phyloP scores from a whole-genome alignment of 2,329 filamentous ascomycete genomes.

The Ophiostoma sp. region DNA sequence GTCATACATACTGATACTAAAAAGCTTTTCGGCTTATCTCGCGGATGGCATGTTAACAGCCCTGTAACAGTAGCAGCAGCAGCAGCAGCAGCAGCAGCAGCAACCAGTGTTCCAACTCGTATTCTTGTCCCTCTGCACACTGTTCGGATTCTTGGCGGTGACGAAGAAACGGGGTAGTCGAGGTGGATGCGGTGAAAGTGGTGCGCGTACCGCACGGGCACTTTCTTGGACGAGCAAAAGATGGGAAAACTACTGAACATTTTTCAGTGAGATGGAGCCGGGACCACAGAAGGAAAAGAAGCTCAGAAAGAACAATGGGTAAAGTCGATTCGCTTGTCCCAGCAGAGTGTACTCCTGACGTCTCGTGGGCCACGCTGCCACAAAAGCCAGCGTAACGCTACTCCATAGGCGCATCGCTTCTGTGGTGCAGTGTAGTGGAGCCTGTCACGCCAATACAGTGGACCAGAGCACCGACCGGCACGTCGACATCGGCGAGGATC shows the following conservation, averaged over 20 bases:
- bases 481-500: background rate
- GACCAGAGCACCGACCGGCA: constrained; percentile 16
- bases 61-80: background rate
- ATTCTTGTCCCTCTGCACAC: background rate
- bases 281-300: constrained; percentile 8
- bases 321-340: background rate
- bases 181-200: background rate
- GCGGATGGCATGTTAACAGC: background rate
- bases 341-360: background rate
- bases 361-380: background rate
- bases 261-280: background rate
- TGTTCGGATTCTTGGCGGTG: background rate
- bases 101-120: background rate
- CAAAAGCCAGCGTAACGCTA: constrained; percentile 1
- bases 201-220: background rate
- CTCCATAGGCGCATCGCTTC: constrained; percentile 5
- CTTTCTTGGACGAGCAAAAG: background rate
- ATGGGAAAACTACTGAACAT: background rate
- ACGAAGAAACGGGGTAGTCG: background rate
- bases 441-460: constrained; percentile 22
- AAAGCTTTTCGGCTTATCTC: background rate
- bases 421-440: constrained; percentile 1
- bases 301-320: constrained; percentile 3
- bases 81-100: too few relatives aligned
- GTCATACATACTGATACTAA: background rate